A percentile compares a stretch with the other conserved stretches of the same genome.
Conservation (phyloP, 2,329 filamentous ascomycete species). For the Fusarium tricinctum region DNA sequence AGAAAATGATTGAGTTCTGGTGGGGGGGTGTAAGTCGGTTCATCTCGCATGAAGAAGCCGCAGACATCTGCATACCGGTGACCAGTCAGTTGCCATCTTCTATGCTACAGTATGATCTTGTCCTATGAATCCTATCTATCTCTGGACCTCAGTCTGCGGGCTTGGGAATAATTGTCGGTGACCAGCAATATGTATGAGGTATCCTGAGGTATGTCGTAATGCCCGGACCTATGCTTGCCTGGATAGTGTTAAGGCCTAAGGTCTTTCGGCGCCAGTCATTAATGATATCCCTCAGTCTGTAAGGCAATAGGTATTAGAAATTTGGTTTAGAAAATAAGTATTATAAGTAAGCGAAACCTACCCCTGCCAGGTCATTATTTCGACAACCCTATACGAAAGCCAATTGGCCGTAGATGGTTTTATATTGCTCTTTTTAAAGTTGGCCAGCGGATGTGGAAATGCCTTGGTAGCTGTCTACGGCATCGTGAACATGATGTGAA, state of each 20-base stretch:
- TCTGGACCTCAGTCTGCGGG: constrained; percentile 76
- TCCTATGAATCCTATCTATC: constrained; percentile 63
- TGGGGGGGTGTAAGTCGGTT: constrained; percentile 71
- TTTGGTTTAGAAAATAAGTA: neutral
- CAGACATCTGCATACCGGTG: constrained; percentile 67
- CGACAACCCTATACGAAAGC: constrained; percentile 82
- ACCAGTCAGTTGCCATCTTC: too few relatives aligned
- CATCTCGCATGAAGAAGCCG: constrained; percentile 81
- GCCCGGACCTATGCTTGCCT: constrained; percentile 81
- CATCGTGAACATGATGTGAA: constrained; percentile 91
- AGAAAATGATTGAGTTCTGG: constrained; percentile 68
- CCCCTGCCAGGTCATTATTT: constrained; percentile 92
- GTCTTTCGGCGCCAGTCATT: constrained; percentile 79
- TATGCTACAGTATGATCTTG: too few relatives aligned
- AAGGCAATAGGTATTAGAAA: fast-evolving
- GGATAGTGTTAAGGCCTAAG: constrained; percentile 78
- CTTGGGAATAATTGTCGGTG: constrained; percentile 74
- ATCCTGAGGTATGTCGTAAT: constrained; percentile 79
- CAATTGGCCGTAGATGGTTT: constrained; percentile 82
- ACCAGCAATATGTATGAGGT: constrained; percentile 81
- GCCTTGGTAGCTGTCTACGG: constrained; percentile 81
- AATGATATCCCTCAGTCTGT: constrained; percentile 76
- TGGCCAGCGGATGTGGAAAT: constrained; percentile 79
- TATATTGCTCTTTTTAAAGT: constrained; percentile 70
- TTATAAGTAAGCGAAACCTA: fast-evolving